A percentile compares a stretch with the other conserved stretches of the same genome.
These are phyloP conservation scores for Blastobotrys peoriensis DNA, from an alignment of 805 yeast genomes.

Conservation along the genomic window DNA sequence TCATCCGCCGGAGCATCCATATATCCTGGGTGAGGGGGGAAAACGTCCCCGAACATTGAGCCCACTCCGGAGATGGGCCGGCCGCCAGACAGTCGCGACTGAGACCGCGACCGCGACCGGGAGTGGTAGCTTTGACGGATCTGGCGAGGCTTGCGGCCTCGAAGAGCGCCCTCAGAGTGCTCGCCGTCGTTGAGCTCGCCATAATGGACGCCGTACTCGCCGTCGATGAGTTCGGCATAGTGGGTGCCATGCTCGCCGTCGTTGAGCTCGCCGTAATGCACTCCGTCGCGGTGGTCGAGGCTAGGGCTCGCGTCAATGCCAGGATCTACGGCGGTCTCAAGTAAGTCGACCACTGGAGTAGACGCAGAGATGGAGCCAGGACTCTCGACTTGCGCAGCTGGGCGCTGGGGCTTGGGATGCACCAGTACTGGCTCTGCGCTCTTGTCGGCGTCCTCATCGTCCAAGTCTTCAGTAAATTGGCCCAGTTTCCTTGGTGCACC, in stretches of 20 bases:
- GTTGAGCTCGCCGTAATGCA: not conserved
- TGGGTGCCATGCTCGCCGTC: not conserved
- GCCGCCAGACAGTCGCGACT: not conserved
- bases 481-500: too few species aligned
- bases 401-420: not conserved
- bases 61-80: not conserved
- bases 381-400: not conserved
- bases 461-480: not conserved
- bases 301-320: not conserved
- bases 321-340: not conserved
- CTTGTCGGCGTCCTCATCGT: not conserved
- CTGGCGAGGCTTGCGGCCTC: not conserved
- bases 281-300: not conserved
- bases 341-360: not conserved
- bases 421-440: not conserved
- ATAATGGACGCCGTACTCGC: not conserved
- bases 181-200: not conserved
- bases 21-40: not conserved
- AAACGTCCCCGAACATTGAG: not conserved
- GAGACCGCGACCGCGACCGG: not conserved
- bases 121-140: not conserved
- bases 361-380: not conserved
- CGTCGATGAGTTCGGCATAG: not conserved
- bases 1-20: constrained; percentile 3
- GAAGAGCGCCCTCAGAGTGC: not conserved